A percentile compares a stretch with the other conserved stretches of the same genome.
Evolutionary conservation across 2,329 filamentous ascomycete genomes (phyloP).

Genomic region (Aschersonia sp.): DNA sequence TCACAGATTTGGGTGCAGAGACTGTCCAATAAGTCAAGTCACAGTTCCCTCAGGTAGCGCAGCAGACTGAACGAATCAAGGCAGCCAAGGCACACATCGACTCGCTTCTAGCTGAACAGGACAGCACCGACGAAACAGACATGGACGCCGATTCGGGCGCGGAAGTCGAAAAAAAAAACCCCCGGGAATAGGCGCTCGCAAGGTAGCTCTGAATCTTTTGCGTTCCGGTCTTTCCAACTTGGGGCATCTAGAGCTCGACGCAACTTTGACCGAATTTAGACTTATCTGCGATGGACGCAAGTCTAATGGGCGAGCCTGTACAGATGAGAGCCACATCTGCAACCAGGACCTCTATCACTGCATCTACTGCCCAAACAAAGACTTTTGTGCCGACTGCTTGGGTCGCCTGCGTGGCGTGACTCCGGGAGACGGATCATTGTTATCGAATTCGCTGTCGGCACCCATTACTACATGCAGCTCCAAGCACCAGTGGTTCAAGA

Average conservation of each 20-base stretch:
- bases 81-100: not conserved
- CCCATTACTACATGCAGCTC: not conserved
- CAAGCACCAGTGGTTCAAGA: not conserved
- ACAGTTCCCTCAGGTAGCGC: not conserved
- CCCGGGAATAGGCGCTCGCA: not conserved
- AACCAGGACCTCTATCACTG: not conserved
- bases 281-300: not conserved
- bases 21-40: not conserved
- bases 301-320: not conserved
- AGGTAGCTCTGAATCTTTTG: not conserved
- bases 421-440: not conserved
- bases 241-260: not conserved
- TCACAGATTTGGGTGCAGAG: not conserved
- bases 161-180: not conserved
- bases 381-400: not conserved
- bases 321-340: not conserved
- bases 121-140: not conserved
- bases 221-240: not conserved
- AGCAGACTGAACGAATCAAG: not conserved
- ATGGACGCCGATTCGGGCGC: not conserved
- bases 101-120: not conserved
- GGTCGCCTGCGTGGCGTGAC: not conserved
- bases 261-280: not conserved
- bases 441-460: not conserved
- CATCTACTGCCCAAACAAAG: not conserved